Base-by-base conservation (phyloP, 805 yeast species). In the Yarrowia hollandica region DNA sequence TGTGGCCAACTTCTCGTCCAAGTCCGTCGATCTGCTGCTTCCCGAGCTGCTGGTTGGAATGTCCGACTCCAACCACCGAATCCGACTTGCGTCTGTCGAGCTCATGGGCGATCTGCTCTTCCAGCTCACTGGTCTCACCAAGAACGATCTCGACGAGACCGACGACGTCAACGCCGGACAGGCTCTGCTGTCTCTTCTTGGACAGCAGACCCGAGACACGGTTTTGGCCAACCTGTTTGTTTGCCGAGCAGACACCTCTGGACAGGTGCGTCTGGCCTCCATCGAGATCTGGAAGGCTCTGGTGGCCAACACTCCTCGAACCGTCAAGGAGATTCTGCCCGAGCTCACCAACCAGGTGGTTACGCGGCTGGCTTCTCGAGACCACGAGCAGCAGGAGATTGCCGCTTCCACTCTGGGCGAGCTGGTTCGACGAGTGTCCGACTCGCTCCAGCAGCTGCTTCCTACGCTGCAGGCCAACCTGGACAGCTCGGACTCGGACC, bases 331-430 rank as follows among this genome's bases (percentile, higher is more conserved):
- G 71, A 90, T 94, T 62, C 73, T 94, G 63, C 95, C 97, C 26
- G 78, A 90, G 5, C 81, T 94, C 64, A 88, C 94, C 5, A 80
- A 80, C 61, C 80, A 89, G 66, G 84, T 94, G 67, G 89, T 94
- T 61, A 82, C 85, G 65, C 81, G 90, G 67, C 78, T 94, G 71
- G 96, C 97, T 0, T 84, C 90, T n/a, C 69, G 85, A 8, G 91
- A 90, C 63, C 87, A 82, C 44, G 80, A 79, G 55, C 88, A 90
- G 68, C 83, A 96, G 69, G 79, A 82, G 8, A 92, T 89, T 70
- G 97, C 96, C 60, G 97, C 97, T 28, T 86, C 87, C 60, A 88
- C 98, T 0, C 79, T 94, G 62, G 97, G 97, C 66, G 99, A 94
- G 68, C 78, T 91, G 76, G 97, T 90, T 42, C 88, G 92, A 68